Percentiles rank a stretch among this genome's conserved stretches.
phyloP scores from a whole-genome alignment of 371 early-diverging fungal genomes.

The Furculomyces boomerangus region DNA sequence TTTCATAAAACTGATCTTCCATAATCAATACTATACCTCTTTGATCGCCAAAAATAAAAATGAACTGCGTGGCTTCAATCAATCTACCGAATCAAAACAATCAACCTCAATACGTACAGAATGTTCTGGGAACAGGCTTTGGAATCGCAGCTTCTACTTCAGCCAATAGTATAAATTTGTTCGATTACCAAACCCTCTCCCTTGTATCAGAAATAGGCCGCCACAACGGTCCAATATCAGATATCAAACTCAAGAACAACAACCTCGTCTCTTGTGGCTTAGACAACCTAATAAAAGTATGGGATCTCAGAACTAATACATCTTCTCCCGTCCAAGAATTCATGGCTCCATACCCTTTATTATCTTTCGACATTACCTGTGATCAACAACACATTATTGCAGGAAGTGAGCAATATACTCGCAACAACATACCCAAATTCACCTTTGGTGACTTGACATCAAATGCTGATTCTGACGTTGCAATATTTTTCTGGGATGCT shows the following conservation, averaged over 20 bases:
- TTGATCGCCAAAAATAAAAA: no score
- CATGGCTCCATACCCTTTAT: constrained; percentile 18
- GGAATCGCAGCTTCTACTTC: neutral
- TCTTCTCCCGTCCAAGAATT: neutral
- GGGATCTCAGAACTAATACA: neutral
- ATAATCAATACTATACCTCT: no score
- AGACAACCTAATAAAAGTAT: neutral
- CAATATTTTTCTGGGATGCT: constrained; percentile 49
- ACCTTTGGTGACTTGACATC: constrained; percentile 10
- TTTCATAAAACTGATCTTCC: no score
- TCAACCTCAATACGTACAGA: neutral
- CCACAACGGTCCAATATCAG: neutral
- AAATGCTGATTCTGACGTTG: constrained; percentile 28
- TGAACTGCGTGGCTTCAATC: constrained; percentile 72
- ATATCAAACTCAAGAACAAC: neutral
- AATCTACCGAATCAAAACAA: constrained; percentile 56
- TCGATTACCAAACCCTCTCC: neutral
- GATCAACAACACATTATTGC: constrained; percentile 44
- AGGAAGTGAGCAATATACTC: constrained; percentile 41
- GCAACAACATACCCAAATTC: constrained; percentile 5
- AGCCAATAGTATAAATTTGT: neutral
- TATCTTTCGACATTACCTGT: constrained; percentile 49
- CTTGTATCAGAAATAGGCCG: neutral
- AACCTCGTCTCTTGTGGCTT: neutral
- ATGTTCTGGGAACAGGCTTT: neutral